phyloP scores from a whole-genome alignment of 192 early-diverging fungal species.

The Oehlia diaphana region DNA sequence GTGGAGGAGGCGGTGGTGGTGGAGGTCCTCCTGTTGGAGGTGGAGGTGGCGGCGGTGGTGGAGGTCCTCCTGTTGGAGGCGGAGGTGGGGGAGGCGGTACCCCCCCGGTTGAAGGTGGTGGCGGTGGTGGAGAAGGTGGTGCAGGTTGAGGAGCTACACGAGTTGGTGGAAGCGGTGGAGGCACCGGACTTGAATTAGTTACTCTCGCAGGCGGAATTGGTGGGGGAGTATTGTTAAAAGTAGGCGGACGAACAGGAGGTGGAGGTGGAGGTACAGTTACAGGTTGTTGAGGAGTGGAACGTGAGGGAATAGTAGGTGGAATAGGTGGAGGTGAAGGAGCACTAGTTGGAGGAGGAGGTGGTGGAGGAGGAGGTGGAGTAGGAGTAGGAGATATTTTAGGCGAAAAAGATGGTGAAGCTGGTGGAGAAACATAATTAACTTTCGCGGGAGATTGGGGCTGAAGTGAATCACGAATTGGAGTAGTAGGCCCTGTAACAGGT shows the following conservation, averaged over 20 bases:
- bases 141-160: conserved; percentile 28
- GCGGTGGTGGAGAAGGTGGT: conserved; percentile 30
- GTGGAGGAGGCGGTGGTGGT: not conserved
- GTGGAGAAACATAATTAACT: not conserved
- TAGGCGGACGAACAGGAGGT: not conserved
- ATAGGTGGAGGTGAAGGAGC: conserved; percentile 36
- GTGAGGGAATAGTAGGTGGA: conserved; percentile 18
- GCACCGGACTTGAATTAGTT: conserved; percentile 22
- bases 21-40: not conserved
- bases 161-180: conserved; percentile 32
- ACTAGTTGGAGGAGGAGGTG: conserved; percentile 33
- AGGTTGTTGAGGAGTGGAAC: conserved; percentile 24
- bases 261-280: not conserved
- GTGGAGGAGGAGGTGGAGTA: conserved; percentile 34
- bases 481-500: not conserved
- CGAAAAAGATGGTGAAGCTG: not conserved
- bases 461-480: not conserved
- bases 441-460: not conserved
- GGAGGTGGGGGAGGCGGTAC: conserved; percentile 33
- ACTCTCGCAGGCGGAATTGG: conserved; percentile 40
- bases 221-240: conserved; percentile 25
- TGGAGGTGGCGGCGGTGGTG: not conserved
- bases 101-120: conserved; percentile 18
- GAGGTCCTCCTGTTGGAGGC: conserved; percentile 12
- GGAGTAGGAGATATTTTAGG: conserved; percentile 36